Percentiles rank a stretch among this genome's conserved stretches.
Evolutionary conservation across 2,329 filamentous ascomycete genomes (phyloP).

Genomic region (Cladophialophora psammophila): DNA sequence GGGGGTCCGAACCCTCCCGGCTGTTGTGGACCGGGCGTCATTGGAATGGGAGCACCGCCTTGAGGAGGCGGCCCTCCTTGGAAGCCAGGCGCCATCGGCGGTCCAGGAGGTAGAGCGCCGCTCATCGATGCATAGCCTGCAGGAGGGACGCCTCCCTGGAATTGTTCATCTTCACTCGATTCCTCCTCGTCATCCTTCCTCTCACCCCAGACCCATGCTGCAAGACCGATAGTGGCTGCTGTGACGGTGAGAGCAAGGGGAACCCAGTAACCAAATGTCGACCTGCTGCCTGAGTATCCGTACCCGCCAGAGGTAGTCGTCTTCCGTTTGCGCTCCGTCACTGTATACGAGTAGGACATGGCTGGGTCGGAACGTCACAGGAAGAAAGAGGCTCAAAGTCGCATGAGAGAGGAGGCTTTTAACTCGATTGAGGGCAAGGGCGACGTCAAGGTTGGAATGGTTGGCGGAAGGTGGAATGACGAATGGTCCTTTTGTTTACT

Average conservation of each 20-base stretch:
- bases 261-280: slow-evolving; percentile 76
- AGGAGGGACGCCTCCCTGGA: slow-evolving; percentile 57
- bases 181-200: slow-evolving; percentile 74
- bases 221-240: slow-evolving; percentile 83
- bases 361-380: slow-evolving; percentile 1
- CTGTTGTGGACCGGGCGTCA: slow-evolving; percentile 40
- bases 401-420: slow-evolving; percentile 1
- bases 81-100: slow-evolving; percentile 41
- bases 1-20: slow-evolving; percentile 41
- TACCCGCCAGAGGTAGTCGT: slow-evolving; percentile 44
- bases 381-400: background rate
- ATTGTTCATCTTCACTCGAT: slow-evolving; percentile 61
- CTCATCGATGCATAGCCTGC: slow-evolving; percentile 49
- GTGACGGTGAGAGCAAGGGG: slow-evolving; percentile 86
- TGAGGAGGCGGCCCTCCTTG: slow-evolving; percentile 27
- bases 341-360: slow-evolving; percentile 39
- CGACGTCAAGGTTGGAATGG: background rate
- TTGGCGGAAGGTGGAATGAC: background rate
- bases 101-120: slow-evolving; percentile 43
- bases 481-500: slow-evolving; percentile 27
- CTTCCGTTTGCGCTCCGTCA: slow-evolving; percentile 38
- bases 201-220: slow-evolving; percentile 94
- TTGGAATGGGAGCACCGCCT: slow-evolving; percentile 22
- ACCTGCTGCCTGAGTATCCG: slow-evolving; percentile 51
- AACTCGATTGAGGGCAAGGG: background rate